Base-by-base conservation (phyloP, 2,329 filamentous ascomycete genomes). In the Balansia obtecta region DNA sequence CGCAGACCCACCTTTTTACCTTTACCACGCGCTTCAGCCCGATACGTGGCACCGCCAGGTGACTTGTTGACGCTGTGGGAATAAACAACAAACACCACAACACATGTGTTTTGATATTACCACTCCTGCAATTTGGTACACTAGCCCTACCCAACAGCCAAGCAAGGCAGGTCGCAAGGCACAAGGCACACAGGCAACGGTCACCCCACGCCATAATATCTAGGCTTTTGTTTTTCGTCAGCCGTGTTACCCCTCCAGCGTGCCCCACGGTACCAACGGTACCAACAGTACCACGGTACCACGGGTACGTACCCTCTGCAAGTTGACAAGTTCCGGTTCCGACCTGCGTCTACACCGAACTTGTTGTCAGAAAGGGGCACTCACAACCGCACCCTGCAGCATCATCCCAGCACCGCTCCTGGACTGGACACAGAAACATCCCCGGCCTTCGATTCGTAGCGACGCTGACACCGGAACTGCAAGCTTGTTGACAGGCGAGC, bases 301-400 rank as follows among this genome's bases (percentile, higher is more conserved):
- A 42, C 40, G 20, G 40, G 40, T 42, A 42, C 40, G 40, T 42
- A 27, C 18, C 4, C 18, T 18, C 22, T 8, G 40, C 18, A 42
- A 40, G 10, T n/a, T 40, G 9, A 18, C 10, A 15, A 22, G 20
- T 44, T 13, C 41, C 34, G 15, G 15, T 37, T n/a, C 12, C 20
- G 18, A 22, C 22, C 1, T 44, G 41, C 22, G 41, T 5, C 45
- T 20, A 48, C 46, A 48, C 46, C 38, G 38, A 41, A 27, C 46
- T 46, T 27, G 45, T 46, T 27, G 45, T 34, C 46, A 13, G 22
- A 48, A 48, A 48, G 46, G 38, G 46, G 46, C 12, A 34, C 38
- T 34, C 46, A n/a, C 16, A 3, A 40, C 46, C 46, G 40, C 38
- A 32, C 38, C 22, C 16, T 40, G 46, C 27, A 48, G 46, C 37